A percentile compares a stretch with the other conserved stretches of the same genome.
Evolutionary conservation across 805 yeast species (phyloP).

Genomic region (Candida glaebosa): DNA sequence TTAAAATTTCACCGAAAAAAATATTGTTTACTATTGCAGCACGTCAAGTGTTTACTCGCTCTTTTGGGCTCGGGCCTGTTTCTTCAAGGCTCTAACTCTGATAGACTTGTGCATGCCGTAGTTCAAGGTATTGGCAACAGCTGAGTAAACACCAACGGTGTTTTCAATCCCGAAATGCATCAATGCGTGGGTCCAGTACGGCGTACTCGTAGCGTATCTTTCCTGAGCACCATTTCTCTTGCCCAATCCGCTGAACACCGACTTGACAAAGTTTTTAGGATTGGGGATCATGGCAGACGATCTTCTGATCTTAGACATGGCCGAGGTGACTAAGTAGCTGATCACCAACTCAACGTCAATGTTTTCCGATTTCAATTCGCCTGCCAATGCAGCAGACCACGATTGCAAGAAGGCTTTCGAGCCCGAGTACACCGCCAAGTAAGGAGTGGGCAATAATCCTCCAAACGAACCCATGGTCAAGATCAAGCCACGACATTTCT

Average conservation of each 20-base stretch:
- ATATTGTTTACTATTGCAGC: no score
- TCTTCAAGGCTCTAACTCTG: constrained; percentile 78
- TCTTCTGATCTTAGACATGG: constrained; percentile 90
- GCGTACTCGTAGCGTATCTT: constrained; percentile 80
- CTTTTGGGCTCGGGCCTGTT: constrained; percentile 44
- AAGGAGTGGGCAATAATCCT: constrained; percentile 89
- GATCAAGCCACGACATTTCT: constrained; percentile 62
- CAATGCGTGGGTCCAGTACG: constrained; percentile 91
- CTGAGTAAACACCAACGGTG: constrained; percentile 79
- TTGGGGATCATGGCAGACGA: constrained; percentile 74
- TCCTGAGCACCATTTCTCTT: constrained; percentile 92
- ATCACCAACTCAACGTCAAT: constrained; percentile 84
- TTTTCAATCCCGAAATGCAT: constrained; percentile 80
- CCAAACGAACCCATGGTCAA: constrained; percentile 97
- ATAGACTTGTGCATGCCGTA: constrained; percentile 74
- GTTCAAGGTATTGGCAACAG: constrained; percentile 65
- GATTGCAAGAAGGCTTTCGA: constrained; percentile 92
- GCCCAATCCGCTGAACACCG: constrained; percentile 68
- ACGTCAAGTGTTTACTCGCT: constrained; percentile 6
- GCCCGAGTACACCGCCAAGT: constrained; percentile 91
- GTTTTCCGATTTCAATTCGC: constrained; percentile 65
- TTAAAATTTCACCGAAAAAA: constrained; percentile 1
- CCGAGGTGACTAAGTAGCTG: constrained; percentile 88
- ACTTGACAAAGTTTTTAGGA: constrained; percentile 74
- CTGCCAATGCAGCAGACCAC: constrained; percentile 88